Evolutionary conservation across 1,139 yeast species (phyloP).

Genomic region (Yamadazyma kanchanaburiensis): DNA sequence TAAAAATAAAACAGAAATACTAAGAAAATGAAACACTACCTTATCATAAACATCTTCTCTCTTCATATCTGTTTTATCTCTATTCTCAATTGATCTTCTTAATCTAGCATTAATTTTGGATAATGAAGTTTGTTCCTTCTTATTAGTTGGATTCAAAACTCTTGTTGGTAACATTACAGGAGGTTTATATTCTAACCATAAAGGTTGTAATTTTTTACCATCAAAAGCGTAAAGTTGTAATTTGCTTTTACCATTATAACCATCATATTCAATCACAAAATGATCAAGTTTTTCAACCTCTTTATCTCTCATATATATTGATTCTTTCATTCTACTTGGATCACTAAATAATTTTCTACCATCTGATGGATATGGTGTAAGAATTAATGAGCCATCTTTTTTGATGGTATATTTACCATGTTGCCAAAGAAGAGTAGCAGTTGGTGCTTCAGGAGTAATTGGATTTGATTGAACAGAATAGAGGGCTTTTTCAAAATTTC

Average conservation of each 20-base stretch:
- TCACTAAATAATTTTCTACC: conserved; percentile 29
- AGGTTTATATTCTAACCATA: conserved; percentile 27
- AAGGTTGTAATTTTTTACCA: conserved; percentile 27
- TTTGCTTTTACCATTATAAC: conserved; percentile 18
- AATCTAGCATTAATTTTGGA: conserved; percentile 25
- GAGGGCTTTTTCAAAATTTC: conserved; percentile 28
- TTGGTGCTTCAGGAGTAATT: conserved; percentile 23
- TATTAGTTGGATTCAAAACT: conserved; percentile 23
- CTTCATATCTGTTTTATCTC: conserved; percentile 68
- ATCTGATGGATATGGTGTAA: conserved; percentile 25
- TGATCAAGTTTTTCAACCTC: conserved; percentile 19
- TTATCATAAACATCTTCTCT: conserved; percentile 6
- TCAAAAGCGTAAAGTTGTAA: conserved; percentile 24
- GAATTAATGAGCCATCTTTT: conserved; percentile 15
- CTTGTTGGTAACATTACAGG: conserved; percentile 27
- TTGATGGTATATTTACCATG: conserved; percentile 22
- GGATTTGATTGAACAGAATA: conserved; percentile 24
- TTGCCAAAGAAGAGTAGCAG: conserved; percentile 27
- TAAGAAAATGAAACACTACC: conserved; percentile 2
- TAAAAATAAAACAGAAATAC: conserved; percentile 1
- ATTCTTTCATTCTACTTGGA: conserved; percentile 21
- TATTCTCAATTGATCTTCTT: conserved; percentile 75
- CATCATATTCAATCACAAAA: conserved; percentile 20
- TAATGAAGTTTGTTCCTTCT: conserved; percentile 9
- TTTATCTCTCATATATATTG: conserved; percentile 21